Evolutionary conservation across 1,139 yeast species (phyloP), one percentile per base, ranked within the genome.

Genomic region (Yamadazyma songkhlaensis): DNA sequence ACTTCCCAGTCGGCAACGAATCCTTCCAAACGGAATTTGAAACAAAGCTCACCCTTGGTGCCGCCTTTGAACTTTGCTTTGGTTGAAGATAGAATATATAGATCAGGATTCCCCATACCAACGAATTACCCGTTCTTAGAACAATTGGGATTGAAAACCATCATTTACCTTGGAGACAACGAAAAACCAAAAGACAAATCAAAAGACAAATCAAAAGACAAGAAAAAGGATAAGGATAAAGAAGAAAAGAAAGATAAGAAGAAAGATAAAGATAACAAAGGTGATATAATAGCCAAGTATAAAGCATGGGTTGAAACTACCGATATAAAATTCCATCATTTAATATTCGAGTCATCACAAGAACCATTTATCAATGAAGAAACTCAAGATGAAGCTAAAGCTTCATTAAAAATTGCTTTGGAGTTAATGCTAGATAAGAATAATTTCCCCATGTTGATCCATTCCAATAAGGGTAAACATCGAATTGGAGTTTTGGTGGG

Each of bases 401-500:
- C 64, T 7, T 77, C 83, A 6, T 70, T 88, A 41, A 68, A 77
- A 13, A 59, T 66, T 20, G 88, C 95, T 0, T 64, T 90, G 37
- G 73, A 77, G 43, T 56, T 86, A 31, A 70, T 87, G 42, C 59
- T 84, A 32, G 84, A 88, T 54, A 70, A 74, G 38, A 76, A 81
- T 21, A 88, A 89, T 57, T 85, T 84, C 55, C 97, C 98, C 1
- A 79, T 90, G 25, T 67, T 92, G 42, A 77, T 92, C 11, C 97
- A 92, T 58, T 87, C 96, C 3, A 88, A 90, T 57, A 92, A 92
- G 62, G 97, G 98, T 7, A 90, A 92, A 57, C 98, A 92, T 56
- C 64, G 98, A 34, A 90, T 88, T 1, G 97, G 97, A 0, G 89
- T 92, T 2, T 68, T 89, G 32, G 94, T 89, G 12, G 98, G 97